A percentile compares a stretch with the other conserved stretches of the same genome.
Evolutionary conservation across 805 yeast genomes (phyloP).

Genomic region (Monosporozyma yasuniensis): DNA sequence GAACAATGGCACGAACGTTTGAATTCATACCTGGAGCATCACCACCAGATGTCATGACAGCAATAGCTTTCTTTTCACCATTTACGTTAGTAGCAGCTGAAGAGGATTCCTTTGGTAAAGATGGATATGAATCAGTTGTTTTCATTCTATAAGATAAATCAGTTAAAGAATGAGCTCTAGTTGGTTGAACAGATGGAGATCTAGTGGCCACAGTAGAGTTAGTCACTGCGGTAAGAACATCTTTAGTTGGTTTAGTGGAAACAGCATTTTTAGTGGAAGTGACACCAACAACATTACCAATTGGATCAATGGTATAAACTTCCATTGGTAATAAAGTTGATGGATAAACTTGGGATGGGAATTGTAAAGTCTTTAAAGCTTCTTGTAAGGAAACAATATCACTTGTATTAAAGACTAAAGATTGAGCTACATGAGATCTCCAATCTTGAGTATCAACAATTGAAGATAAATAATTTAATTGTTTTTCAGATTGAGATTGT

Average conservation of each 20-base stretch:
- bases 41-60: constrained; percentile 76
- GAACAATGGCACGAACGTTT: constrained; percentile 61
- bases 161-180: constrained; percentile 18
- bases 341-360: constrained; percentile 54
- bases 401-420: constrained; percentile 31
- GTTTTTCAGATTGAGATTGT: constrained; percentile 24
- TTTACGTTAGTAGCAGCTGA: background rate
- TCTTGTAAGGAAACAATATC: constrained; percentile 23
- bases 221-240: constrained; percentile 8
- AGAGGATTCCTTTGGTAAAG: constrained; percentile 15
- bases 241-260: constrained; percentile 33
- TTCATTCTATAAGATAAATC: constrained; percentile 15
- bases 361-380: constrained; percentile 20
- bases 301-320: constrained; percentile 70
- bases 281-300: constrained; percentile 77
- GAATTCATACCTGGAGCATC: constrained; percentile 81
- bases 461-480: constrained; percentile 5
- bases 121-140: constrained; percentile 15
- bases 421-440: constrained; percentile 39
- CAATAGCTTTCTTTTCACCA: constrained; percentile 39
- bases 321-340: constrained; percentile 67
- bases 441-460: constrained; percentile 33
- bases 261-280: constrained; percentile 52
- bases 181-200: constrained; percentile 6
- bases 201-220: constrained; percentile 2